Percentiles rank a stretch among this genome's conserved stretches.
Conservation (phyloP, 176 grass and related monocot species). For the Aegilops speltoides region DNA sequence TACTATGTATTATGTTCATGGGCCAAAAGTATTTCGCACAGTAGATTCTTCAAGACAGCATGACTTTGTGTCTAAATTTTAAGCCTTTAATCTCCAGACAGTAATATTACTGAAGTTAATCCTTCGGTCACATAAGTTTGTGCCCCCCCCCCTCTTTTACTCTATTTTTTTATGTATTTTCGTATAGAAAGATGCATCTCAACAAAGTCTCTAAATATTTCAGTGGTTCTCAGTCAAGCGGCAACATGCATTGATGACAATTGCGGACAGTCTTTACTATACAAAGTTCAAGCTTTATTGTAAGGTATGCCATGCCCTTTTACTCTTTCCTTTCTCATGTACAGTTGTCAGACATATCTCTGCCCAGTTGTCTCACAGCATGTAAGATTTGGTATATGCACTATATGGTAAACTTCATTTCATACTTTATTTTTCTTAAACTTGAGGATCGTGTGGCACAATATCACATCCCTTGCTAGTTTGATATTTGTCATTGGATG, state of each 20-base stretch:
- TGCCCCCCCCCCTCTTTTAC: background rate
- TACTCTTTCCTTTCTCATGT: background rate
- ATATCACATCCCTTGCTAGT: background rate
- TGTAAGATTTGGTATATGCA: background rate
- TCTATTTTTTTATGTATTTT: background rate
- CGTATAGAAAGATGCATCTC: background rate
- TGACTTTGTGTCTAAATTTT: background rate
- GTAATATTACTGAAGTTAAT: background rate
- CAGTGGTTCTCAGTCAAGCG: constrained; percentile 99
- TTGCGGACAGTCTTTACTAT: constrained; percentile 83
- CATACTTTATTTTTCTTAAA: background rate
- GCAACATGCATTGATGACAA: constrained; percentile 89
- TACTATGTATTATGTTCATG: background rate
- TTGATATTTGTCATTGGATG: background rate
- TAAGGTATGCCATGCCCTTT: constrained; percentile 45
- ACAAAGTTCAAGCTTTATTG: constrained; percentile 92
- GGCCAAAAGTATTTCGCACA: background rate
- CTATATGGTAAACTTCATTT: background rate
- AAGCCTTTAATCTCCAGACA: background rate
- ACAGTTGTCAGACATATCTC: background rate
- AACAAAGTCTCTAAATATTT: constrained; percentile 32
- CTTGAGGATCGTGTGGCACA: background rate
- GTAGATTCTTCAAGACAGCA: background rate
- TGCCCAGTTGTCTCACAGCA: background rate
- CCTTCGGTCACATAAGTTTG: background rate